Base-by-base conservation (phyloP, 192 early-diverging fungal species). In the Coemansia sp. region DNA sequence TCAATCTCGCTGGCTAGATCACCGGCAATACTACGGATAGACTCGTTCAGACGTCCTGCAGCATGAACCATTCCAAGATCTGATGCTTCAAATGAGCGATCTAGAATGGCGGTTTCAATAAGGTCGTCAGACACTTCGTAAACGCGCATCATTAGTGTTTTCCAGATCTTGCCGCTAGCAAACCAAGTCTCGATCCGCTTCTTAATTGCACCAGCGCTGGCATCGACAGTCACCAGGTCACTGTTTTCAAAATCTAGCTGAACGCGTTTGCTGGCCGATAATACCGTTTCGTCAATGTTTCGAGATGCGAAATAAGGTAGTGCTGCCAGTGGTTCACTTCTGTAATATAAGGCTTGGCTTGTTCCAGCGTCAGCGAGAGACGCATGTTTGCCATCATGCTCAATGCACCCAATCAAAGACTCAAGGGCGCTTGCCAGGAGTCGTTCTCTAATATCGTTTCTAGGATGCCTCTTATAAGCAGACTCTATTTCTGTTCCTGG, bases 21-120 rank as follows among this genome's bases (percentile, higher is more conserved):
- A 10, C 11, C 47, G 2, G 62, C 59, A 2, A 61, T 15, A 10
- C 45, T n/a, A 11, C 50, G 55, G 13, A 63, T 39, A 7, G 67
- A 57, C 37, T 59, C 73, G 43, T 69, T 69, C 9, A 76, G 64
- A 4, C 73, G 67, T 30, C 73, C 73, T 10, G 73, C 46, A 0
- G 73, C 73, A 18, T 77, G 73, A 19, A 70, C 25, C 73, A 77
- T 77, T 9, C 59, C 73, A 3, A 77, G 53, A 8, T 77, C 73
- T 1, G 67, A 67, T 21, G 69, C 64, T 47, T 77, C 73, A 45
- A 70, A 62, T 11, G 60, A 55, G n/a, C 73, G 39, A 41, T 77
- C 64, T 17, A 66, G 59, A 3, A 77, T 49, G 12, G 64, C 52
- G 14, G 62, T 53, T 11, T 77, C 73, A 8, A 70, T 44, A 9